Evolutionary conservation across 805 yeast species (phyloP), one percentile per base, ranked within the genome.

Genomic region (Grigorovia jiainica): DNA sequence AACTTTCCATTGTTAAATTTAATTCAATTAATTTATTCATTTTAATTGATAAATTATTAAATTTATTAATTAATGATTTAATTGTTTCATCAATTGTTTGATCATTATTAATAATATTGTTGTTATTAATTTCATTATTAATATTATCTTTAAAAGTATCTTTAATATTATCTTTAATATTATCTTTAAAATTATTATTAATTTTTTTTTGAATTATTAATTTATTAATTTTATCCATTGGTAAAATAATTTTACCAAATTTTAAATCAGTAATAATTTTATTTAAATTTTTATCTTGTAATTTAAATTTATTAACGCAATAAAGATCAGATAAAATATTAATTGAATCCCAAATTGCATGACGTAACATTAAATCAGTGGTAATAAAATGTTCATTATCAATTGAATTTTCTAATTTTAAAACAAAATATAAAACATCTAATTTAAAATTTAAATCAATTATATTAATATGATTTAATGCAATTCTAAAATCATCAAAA

Each of bases 1-100:
- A 37, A 23, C 47, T 52, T 41, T 58, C 63, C 20, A 53, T 42
- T 4, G 53, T 43, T 6, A 58, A 32, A 30, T 52, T 51, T 11
- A 57, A 11, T 34, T 53, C 52, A 15, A 45, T 29, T 16, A 58
- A 27, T 11, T 46, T 40, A 30, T 25, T 15, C 16, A 45, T 33
- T 5, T 18, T n/a, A n/a, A 31, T 36, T n/a, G 38, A 34, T 5
- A 44, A 27, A 13, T 35, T 43, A 18, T 39, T 40, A 36, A 45
- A 30, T 6, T 39, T 41, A 3, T 30, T 23, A 7, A 43, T 42
- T 7, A 47, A 39, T 2, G 35, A 34, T 11, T 34, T 11, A 7
- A 49, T 39, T 1, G 35, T 25, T 4, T 39, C 34, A 29, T 47
- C 40, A 2, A 45, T 36, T 6, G 45, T 42, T 23, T 17, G 3